Conservation (phyloP, 169 alveolate genomes). For the Cryptosporidium meleagridis region DNA sequence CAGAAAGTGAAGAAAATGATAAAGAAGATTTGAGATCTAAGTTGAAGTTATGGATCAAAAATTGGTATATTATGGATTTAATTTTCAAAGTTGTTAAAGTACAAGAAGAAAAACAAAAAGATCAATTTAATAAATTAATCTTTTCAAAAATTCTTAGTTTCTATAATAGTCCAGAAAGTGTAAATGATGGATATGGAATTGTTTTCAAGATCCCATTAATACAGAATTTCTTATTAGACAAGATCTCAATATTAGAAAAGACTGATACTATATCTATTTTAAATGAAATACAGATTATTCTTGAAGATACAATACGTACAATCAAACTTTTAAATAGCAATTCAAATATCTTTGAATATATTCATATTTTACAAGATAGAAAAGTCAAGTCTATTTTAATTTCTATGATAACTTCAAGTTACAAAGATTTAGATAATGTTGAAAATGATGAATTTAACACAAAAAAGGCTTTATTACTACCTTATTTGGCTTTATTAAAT, state of each 20-base stretch:
- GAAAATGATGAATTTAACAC: neutral
- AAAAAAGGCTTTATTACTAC: neutral
- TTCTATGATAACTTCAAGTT: neutral
- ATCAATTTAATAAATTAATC: neutral
- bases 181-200: neutral
- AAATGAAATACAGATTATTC: slow-evolving; percentile 1
- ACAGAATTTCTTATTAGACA: slow-evolving; percentile 23
- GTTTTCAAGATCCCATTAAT: slow-evolving; percentile 39
- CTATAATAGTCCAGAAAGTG: neutral
- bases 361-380: neutral
- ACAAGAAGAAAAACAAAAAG: neutral
- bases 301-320: neutral
- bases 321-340: neutral
- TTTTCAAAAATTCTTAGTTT: slow-evolving; percentile 13
- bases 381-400: neutral
- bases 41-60: slow-evolving; percentile 28
- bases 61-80: slow-evolving; percentile 36
- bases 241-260: neutral
- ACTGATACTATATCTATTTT: neutral
- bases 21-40: neutral
- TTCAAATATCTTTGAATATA: neutral
- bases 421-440: neutral
- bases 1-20: neutral
- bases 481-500: slow-evolving; percentile 26
- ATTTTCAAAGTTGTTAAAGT: neutral